Evolutionary conservation across 768 basidiomycete species (phyloP), one percentile per base, ranked within the genome.

Genomic region (Termitomyces bulborhizus): DNA sequence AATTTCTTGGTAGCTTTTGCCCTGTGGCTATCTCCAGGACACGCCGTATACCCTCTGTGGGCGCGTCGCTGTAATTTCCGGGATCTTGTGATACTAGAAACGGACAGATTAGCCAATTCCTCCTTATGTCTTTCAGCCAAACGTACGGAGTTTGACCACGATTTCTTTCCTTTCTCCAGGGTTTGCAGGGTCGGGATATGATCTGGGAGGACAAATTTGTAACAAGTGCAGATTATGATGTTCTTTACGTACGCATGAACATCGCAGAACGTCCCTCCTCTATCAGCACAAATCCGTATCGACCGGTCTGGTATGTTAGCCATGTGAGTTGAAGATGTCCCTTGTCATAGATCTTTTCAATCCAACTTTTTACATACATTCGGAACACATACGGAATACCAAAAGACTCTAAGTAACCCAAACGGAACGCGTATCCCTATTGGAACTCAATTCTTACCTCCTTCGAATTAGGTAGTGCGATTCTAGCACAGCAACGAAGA

Each of bases 221-320:
- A 3, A 12, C 46, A 34, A 60, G 21, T 56, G 43, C n/a, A 40
- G 13, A 45, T 34, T 15, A 6, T 46, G 27, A 27, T 43, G 24
- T 39, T 26, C 8, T n/a, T 32, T 51, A 76, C 83, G 60, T 61
- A 87, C 81, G 90, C 90, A 68, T 92, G 84, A 34, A 93, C 83
- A 66, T 95, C 93, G 64, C 91, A 93, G 71, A 93, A 96, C 0
- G 93, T 97, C 4, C 94, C 94, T 36, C 93, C 93, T 70, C 92
- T 76, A 69, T 94, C 92, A 6, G 89, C 88, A 62, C 89, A 91
- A 58, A 94, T 91, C 51, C 85, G 80, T 55, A 93, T 86, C 12
- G 90, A 93, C 61, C 78, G 80, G 66, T 90, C 84, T 21, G 88
- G 86, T 46, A 90, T 69, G 29, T 46, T 54, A 26, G 50, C 11